phyloP scores from a whole-genome alignment of 2,329 filamentous ascomycete genomes.

The Aspergillus tamarii region DNA sequence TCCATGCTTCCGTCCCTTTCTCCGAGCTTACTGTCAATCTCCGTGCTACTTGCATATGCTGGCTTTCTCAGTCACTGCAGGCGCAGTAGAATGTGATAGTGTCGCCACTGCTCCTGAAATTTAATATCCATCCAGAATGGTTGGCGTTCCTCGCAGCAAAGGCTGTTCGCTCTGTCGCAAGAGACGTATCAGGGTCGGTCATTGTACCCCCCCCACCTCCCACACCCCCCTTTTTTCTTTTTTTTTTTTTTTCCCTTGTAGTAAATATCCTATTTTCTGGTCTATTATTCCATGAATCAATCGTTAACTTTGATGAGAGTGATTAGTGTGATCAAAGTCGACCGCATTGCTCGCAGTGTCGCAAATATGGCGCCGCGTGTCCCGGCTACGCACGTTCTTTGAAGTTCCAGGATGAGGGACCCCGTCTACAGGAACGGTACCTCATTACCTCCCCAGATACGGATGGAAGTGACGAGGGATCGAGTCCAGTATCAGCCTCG shows the following conservation, averaged over 20 bases:
- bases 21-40: not conserved
- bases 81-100: not conserved
- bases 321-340: constrained; percentile 30
- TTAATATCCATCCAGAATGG: constrained; percentile 26
- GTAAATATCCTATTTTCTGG: not conserved
- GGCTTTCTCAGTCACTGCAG: not conserved
- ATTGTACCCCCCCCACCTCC: not conserved
- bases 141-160: constrained; percentile 41
- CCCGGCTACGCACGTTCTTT: constrained; percentile 32
- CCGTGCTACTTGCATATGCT: not conserved
- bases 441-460: constrained; percentile 12
- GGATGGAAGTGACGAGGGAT: not conserved
- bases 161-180: constrained; percentile 40
- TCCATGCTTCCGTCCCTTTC: not conserved
- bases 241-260: not conserved
- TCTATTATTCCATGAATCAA: not conserved
- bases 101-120: not conserved
- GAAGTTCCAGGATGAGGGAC: constrained; percentile 40
- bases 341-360: constrained; percentile 35
- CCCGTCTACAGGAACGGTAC: constrained; percentile 31
- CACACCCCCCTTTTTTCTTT: not conserved
- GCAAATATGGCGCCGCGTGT: constrained; percentile 36
- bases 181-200: constrained; percentile 34
- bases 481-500: not conserved
- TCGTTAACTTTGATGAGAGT: not conserved